These are phyloP conservation scores for Colletotrichum ledebouriae DNA, from an alignment of 2,329 filamentous ascomycete species.

Conservation along the genomic window DNA sequence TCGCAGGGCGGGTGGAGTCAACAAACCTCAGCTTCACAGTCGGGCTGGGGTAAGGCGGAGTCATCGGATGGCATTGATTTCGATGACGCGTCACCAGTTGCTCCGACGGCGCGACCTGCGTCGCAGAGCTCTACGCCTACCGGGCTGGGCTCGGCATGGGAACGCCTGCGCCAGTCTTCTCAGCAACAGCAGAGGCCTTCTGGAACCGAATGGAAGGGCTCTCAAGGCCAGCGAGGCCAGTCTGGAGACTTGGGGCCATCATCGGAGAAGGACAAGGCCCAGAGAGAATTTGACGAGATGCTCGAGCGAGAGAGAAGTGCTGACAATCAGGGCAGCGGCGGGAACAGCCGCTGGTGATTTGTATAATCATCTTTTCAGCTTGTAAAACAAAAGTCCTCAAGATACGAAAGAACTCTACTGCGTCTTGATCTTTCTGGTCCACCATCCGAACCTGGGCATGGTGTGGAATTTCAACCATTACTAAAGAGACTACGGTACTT, in stretches of 20 bases:
- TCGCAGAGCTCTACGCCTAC: constrained; percentile 25
- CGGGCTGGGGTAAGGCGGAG: constrained; percentile 17
- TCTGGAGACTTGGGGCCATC: constrained; percentile 46
- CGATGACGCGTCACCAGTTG: constrained; percentile 60
- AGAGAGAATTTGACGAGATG: constrained; percentile 64
- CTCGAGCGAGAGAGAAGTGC: constrained; percentile 58
- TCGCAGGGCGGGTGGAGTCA: constrained; percentile 19
- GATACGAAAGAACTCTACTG: background rate
- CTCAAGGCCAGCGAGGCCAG: constrained; percentile 30
- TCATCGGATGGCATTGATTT: constrained; percentile 44
- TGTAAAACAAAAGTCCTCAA: background rate
- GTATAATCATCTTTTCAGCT: background rate
- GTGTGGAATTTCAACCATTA: too few species aligned
- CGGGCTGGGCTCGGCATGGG: constrained; percentile 58
- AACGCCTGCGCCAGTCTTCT: constrained; percentile 58
- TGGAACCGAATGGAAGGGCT: constrained; percentile 1
- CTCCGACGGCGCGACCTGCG: constrained; percentile 46
- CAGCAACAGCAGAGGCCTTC: constrained; percentile 30
- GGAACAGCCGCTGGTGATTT: constrained; percentile 31
- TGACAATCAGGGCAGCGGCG: constrained; percentile 6
- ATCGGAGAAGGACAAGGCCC: constrained; percentile 59
- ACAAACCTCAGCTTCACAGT: constrained; percentile 17
- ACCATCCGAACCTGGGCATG: too few species aligned
- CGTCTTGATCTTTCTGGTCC: background rate
- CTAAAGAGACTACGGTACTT: background rate